phyloP scores from a whole-genome alignment of 805 yeast species.

The Starmerella floricola region DNA sequence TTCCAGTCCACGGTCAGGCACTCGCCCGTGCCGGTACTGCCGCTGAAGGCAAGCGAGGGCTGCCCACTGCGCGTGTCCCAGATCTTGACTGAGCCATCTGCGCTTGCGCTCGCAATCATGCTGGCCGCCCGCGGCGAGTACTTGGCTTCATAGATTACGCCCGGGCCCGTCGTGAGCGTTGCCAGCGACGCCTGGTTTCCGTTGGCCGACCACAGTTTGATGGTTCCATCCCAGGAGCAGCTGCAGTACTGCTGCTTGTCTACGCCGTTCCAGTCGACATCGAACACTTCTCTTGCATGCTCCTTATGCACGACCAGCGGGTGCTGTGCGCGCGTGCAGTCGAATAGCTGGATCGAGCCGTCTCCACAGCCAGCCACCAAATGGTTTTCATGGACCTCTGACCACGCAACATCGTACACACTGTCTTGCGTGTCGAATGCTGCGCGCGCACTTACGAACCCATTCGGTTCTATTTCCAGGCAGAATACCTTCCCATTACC shows the following conservation, averaged over 20 bases:
- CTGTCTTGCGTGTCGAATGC: slow-evolving; percentile 89
- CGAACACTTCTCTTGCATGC: slow-evolving; percentile 64
- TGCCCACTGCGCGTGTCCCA: slow-evolving; percentile 63
- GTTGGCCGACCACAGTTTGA: slow-evolving; percentile 39
- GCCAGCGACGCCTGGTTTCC: slow-evolving; percentile 9
- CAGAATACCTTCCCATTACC: slow-evolving; percentile 81
- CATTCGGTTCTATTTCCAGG: slow-evolving; percentile 54
- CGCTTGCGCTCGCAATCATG: slow-evolving; percentile 56
- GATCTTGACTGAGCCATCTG: slow-evolving; percentile 58
- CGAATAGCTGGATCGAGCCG: slow-evolving; percentile 75
- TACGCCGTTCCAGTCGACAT: slow-evolving; percentile 60
- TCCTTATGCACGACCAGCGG: slow-evolving; percentile 37
- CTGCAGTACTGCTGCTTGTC: slow-evolving; percentile 59
- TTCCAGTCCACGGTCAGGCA: slow-evolving; percentile 78
- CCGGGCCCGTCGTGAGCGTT: slow-evolving; percentile 23
- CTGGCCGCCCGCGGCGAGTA: slow-evolving; percentile 80
- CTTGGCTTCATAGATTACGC: slow-evolving; percentile 55
- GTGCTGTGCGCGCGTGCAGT: slow-evolving; percentile 36
- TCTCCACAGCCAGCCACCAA: slow-evolving; percentile 77
- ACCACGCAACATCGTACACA: slow-evolving; percentile 77
- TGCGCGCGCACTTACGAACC: slow-evolving; percentile 43
- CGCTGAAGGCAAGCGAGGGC: slow-evolving; percentile 30
- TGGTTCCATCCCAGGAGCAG: slow-evolving; percentile 85
- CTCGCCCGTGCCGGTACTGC: slow-evolving; percentile 72
- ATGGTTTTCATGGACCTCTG: slow-evolving; percentile 82